Base-by-base conservation (phyloP, 805 yeast genomes). In the Groenewaldozyma tartarivorans region DNA sequence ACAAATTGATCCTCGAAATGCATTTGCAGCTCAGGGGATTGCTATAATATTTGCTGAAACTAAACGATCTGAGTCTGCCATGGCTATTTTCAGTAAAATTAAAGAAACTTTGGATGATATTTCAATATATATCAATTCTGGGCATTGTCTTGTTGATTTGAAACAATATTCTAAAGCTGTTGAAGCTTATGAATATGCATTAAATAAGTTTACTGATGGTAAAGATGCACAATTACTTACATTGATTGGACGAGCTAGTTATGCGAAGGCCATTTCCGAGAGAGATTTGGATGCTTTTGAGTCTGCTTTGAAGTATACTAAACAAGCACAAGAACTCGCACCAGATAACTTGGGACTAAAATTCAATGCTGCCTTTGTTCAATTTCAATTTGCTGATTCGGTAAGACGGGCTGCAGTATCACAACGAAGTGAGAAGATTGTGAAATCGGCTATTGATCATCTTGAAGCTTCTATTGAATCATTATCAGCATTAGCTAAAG, bases 11-110 rank as follows among this genome's bases (percentile, higher is more conserved):
- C 76, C 88, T 2, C 69, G 72, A 50, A 85, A 90, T 57, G 90
- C 88, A 1, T 92, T 80, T 64, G 99, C 98, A 4, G 97, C 98
- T 1, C 98, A 92, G 61, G 99, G 99, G 41, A 71, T 92, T 47
- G 97, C 96, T 1, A 86, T 92, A 42, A 77, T 87, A 3, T 82
- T 86, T 59, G 94, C 94, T 7, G 96, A 90, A 54, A 80, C 79
- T 53, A 79, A 83, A 50, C 57, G 56, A 19, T 64, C 75, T 26
- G 77, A 75, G 20, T 69, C 79, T 46, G 95, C 97, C 0, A 68
- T 88, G 53, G 94, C 85, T 49, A 79, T 88, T 35, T 78, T 92
- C 54, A 74, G 94, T 59, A 86, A 88, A 51, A 77, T 88, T 41
- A 75, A 96, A 55, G 98, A 92, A 53, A 81, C 96, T 4, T 67